phyloP scores from a whole-genome alignment of 768 basidiomycete genomes.

The Pulveroboletus sp. region DNA sequence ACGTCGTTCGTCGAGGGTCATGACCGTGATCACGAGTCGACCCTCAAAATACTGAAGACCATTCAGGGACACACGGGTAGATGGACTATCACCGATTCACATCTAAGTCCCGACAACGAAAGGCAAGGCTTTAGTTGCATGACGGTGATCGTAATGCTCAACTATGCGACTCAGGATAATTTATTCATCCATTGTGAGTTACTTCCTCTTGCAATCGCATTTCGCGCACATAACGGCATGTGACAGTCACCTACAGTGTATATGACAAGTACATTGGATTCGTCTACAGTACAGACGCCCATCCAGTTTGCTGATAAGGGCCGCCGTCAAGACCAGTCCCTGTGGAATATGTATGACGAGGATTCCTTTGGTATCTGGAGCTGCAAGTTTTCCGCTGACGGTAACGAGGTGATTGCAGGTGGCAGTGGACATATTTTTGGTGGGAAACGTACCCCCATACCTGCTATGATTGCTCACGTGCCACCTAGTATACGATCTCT shows the following conservation, averaged over 20 bases:
- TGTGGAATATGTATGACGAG: constrained; percentile 33
- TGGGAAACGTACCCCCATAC: constrained; percentile 19
- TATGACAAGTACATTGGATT: constrained; percentile 68
- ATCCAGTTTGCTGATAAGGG: constrained; percentile 53
- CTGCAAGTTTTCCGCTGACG: constrained; percentile 94
- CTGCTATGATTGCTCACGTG: not conserved
- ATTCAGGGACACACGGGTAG: constrained; percentile 72
- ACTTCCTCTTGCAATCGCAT: not conserved
- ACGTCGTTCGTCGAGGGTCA: constrained; percentile 21
- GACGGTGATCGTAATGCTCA: constrained; percentile 37
- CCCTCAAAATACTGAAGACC: constrained; percentile 50
- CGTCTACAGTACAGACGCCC: constrained; percentile 55
- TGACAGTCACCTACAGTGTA: constrained; percentile 65
- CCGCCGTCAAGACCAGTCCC: constrained; percentile 30
- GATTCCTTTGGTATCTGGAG: constrained; percentile 81
- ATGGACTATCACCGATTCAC: constrained; percentile 96
- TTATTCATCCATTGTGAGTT: constrained; percentile 77
- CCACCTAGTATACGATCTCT: constrained; percentile 79
- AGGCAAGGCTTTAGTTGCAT: constrained; percentile 48
- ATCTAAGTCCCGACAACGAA: constrained; percentile 85
- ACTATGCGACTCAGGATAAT: constrained; percentile 58
- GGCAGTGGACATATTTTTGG: constrained; percentile 80
- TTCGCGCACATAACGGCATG: not conserved
- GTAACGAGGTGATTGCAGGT: constrained; percentile 91
- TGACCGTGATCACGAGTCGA: constrained; percentile 43